Conservation (phyloP, 495 filamentous ascomycete genomes). For the Annulohypoxylon nitens region DNA sequence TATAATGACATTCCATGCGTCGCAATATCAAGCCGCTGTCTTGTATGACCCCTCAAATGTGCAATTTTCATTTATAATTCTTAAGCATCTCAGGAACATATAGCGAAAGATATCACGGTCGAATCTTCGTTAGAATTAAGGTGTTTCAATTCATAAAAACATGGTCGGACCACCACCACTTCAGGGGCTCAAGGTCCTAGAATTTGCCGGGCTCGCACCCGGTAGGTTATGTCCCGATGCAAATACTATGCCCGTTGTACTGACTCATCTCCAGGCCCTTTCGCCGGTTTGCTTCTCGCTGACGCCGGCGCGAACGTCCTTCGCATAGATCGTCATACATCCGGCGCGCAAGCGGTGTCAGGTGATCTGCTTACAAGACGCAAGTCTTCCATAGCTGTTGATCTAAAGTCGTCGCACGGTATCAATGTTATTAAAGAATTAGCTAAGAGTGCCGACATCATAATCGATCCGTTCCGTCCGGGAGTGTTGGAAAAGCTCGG, state of each 20-base stretch:
- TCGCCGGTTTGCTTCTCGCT: conserved; percentile 87
- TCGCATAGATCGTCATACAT: conserved; percentile 78
- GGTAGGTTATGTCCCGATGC: conserved; percentile 62
- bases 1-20: background rate
- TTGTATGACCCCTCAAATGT: background rate
- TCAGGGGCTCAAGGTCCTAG: conserved; percentile 81
- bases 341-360: conserved; percentile 52
- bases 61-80: background rate
- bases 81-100: background rate
- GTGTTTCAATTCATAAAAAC: background rate
- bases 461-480: conserved; percentile 94
- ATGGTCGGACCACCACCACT: conserved; percentile 73
- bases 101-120: conserved; percentile 6
- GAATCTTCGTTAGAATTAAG: conserved; percentile 2
- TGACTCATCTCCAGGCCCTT: conserved; percentile 72
- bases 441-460: conserved; percentile 73
- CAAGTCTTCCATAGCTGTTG: conserved; percentile 81
- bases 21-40: background rate
- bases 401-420: conserved; percentile 77
- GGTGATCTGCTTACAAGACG: conserved; percentile 79
- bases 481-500: conserved; percentile 87
- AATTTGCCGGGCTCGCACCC: conserved; percentile 90
- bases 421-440: conserved; percentile 74
- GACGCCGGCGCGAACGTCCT: conserved; percentile 91
- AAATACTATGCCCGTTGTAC: background rate